Percentiles rank a stretch among this genome's conserved stretches.
phyloP scores from a whole-genome alignment of 1,139 yeast species.

The Candida glucosophila region DNA sequence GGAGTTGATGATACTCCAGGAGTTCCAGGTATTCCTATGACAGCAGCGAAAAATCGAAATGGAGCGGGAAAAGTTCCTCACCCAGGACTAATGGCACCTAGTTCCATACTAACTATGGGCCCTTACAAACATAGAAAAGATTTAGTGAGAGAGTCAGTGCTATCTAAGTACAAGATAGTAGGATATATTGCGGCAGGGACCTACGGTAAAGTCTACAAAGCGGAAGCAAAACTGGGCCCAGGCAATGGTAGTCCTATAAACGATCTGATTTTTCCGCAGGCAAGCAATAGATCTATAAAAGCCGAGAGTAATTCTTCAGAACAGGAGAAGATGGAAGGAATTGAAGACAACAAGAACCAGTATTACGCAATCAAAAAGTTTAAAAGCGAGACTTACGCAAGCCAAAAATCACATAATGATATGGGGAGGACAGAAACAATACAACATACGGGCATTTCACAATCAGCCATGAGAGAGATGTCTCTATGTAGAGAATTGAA shows the following conservation, averaged over 20 bases:
- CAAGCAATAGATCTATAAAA: slow-evolving; percentile 3
- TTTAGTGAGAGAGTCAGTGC: slow-evolving; percentile 56
- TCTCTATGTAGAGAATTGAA: slow-evolving; percentile 83
- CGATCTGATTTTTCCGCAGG: too few species aligned
- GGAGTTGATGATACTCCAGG: too few species aligned
- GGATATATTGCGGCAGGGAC: slow-evolving; percentile 99
- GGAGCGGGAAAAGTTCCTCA: slow-evolving; percentile 18
- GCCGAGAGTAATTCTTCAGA: slow-evolving; percentile 2
- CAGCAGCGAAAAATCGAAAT: slow-evolving; percentile 3
- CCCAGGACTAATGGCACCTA: slow-evolving; percentile 55
- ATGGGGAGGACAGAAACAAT: slow-evolving; percentile 64
- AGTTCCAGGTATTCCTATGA: background rate
- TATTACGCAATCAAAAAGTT: slow-evolving; percentile 87
- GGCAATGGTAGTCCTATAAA: slow-evolving; percentile 4
- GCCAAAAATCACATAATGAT: slow-evolving; percentile 29
- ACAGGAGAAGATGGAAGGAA: slow-evolving; percentile 4
- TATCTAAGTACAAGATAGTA: slow-evolving; percentile 73
- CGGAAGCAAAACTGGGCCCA: slow-evolving; percentile 38
- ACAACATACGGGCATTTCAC: slow-evolving; percentile 92
- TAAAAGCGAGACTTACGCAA: slow-evolving; percentile 76
- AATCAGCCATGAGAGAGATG: slow-evolving; percentile 94
- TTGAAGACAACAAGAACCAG: slow-evolving; percentile 11
- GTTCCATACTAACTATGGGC: slow-evolving; percentile 58
- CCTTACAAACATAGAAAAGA: slow-evolving; percentile 74
- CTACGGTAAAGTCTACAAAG: slow-evolving; percentile 94